Conservation (phyloP, 73 alveolate species). For the Chromera velia region DNA sequence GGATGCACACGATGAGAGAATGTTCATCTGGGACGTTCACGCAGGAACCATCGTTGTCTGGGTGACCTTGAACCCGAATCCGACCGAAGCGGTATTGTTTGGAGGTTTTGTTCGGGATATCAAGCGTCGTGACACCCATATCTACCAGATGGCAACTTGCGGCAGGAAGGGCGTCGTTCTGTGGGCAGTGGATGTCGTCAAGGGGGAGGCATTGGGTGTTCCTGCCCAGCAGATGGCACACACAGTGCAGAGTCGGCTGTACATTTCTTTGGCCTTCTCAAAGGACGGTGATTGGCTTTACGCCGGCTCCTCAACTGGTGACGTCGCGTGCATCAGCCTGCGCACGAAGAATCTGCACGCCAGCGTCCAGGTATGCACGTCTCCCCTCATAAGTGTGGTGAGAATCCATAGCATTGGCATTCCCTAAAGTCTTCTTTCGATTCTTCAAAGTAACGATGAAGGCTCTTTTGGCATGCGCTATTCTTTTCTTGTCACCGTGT, state of each 20-base stretch:
- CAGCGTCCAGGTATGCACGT: too few relatives aligned
- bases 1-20: conserved; percentile 75
- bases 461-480: too few relatives aligned
- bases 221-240: too few relatives aligned
- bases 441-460: too few relatives aligned
- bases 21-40: conserved; percentile 83
- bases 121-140: conserved; percentile 75
- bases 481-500: too few relatives aligned
- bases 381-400: too few relatives aligned
- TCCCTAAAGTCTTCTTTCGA: too few relatives aligned
- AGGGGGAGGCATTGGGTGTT: conserved; percentile 79
- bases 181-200: conserved; percentile 78
- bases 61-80: conserved; percentile 66
- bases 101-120: conserved; percentile 89
- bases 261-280: conserved; percentile 77
- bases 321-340: conserved; percentile 72
- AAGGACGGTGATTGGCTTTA: conserved; percentile 71
- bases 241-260: conserved; percentile 78
- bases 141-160: conserved; percentile 82
- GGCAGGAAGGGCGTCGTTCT: conserved; percentile 79
- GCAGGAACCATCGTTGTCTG: conserved; percentile 75
- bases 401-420: too few relatives aligned
- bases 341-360: too few relatives aligned
- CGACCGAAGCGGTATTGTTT: conserved; percentile 71
- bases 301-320: conserved; percentile 92